phyloP scores from a whole-genome alignment of 2,329 filamentous ascomycete species.

The Chaetomiaceae sp. region DNA sequence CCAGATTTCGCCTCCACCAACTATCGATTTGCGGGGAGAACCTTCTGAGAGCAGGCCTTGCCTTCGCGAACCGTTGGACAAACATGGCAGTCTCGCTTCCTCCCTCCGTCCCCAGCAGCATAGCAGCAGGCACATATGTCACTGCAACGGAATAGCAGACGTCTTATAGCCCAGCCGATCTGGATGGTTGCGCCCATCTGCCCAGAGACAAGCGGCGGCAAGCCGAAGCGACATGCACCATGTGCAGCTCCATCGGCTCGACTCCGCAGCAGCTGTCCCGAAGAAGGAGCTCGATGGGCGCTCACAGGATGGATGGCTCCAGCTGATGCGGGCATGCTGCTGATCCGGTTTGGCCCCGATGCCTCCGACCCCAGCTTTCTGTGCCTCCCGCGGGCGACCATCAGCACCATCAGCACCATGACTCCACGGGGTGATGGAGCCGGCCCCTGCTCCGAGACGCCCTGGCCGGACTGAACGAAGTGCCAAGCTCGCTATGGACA shows the following conservation, averaged over 20 bases:
- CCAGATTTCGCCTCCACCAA: conserved; percentile 3
- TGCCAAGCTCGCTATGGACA: conserved; percentile 26
- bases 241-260: conserved; percentile 2
- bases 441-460: conserved; percentile 27
- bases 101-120: conserved; percentile 24
- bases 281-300: conserved; percentile 10
- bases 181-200: conserved; percentile 18
- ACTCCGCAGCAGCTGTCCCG: conserved; percentile 5
- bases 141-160: conserved; percentile 19
- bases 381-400: background rate
- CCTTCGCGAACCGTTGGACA: conserved; percentile 16
- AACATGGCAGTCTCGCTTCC: conserved; percentile 18
- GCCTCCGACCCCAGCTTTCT: conserved; percentile 20
- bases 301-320: background rate
- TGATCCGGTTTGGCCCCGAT: conserved; percentile 24
- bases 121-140: conserved; percentile 27
- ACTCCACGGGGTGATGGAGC: conserved; percentile 20
- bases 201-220: conserved; percentile 9
- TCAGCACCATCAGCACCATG: conserved; percentile 4
- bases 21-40: background rate
- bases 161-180: conserved; percentile 19
- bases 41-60: conserved; percentile 12
- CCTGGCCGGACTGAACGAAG: conserved; percentile 25
- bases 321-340: conserved; percentile 21
- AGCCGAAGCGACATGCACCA: conserved; percentile 21